Base-by-base conservation (phyloP, 352 stramenopile species). In the Globisporangium camurandrum region DNA sequence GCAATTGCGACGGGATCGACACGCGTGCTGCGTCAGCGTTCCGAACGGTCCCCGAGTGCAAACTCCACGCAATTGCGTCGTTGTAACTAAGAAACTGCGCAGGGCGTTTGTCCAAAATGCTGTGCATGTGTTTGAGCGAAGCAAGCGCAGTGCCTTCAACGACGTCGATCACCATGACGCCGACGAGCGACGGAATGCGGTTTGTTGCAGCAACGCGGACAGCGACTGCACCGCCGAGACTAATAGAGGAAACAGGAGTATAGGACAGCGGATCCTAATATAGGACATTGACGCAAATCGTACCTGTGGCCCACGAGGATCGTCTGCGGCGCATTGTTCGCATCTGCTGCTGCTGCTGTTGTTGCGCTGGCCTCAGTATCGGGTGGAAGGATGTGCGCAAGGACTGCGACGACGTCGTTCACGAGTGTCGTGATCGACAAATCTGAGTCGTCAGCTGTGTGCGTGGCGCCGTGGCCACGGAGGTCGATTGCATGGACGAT, bases 81-180 rank as follows among this genome's bases (percentile, higher is more conserved):
- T 89, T 70, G 37, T 69, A 61, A 23, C 70, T 82, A 17, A 62
- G 60, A 55, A 95, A 95, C 19, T 55, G 49, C 39, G 54, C 66
- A 19, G 86, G 86, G n/a, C 82, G 71, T 39, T 69, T 84, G 30
- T 73, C 60, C 28, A 95, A 64, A 39, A 95, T 88, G 4, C 62
- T 57, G 39, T 86, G 67, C 86, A 95, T 95, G 62, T 93, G 78
- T 39, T 71, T 64, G 11, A 95, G 65, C 8, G 86, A 90, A n/a
- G 83, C 81, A 16, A 95, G 62, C 5, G 86, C 84, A 7, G 86
- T 95, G 40, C 84, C 84, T 49, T 95, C 86, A 9, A 95, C 86
- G 8, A 95, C 86, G 54, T 95, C 86, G 39, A 95, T 81, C 33
- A 95, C 84, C 67, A 95, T 88, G 2, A 93, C 69, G 16, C 86